Percentiles rank a stretch among this genome's conserved stretches.
Evolutionary conservation across 2,329 filamentous ascomycete species (phyloP).

Genomic region (Colletotrichum sidae): DNA sequence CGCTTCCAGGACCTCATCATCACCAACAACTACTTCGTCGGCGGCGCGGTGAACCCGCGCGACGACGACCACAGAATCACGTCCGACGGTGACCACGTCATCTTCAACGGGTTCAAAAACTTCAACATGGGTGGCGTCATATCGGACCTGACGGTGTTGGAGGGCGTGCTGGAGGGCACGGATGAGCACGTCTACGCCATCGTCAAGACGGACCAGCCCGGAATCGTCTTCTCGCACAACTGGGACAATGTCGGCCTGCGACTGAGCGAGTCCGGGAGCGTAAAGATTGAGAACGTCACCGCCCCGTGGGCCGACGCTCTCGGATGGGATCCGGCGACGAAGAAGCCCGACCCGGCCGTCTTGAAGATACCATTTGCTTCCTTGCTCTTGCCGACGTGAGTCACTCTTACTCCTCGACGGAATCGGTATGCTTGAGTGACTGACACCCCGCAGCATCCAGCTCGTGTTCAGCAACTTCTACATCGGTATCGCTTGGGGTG

Average conservation of each 20-base stretch:
- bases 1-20: conserved; percentile 67
- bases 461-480: conserved; percentile 76
- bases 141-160: conserved; percentile 73
- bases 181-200: conserved; percentile 72
- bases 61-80: conserved; percentile 71
- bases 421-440: background rate
- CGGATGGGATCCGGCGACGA: conserved; percentile 66
- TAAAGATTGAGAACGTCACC: conserved; percentile 68
- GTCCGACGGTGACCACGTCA: conserved; percentile 62
- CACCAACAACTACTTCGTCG: conserved; percentile 73
- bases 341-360: conserved; percentile 61
- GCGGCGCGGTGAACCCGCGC: conserved; percentile 74
- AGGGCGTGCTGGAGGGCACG: conserved; percentile 70
- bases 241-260: conserved; percentile 75
- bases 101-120: conserved; percentile 72
- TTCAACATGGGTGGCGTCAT: conserved; percentile 77
- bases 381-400: conserved; percentile 69
- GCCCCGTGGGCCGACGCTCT: conserved; percentile 71
- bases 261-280: conserved; percentile 72
- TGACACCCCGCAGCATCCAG: conserved; percentile 61
- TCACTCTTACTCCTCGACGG: background rate
- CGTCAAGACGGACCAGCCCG: conserved; percentile 67
- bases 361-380: conserved; percentile 66
- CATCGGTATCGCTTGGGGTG: conserved; percentile 70
- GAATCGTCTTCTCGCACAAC: conserved; percentile 69